phyloP scores from a whole-genome alignment of 768 basidiomycete genomes.

The Kwoniella mangroviensis region DNA sequence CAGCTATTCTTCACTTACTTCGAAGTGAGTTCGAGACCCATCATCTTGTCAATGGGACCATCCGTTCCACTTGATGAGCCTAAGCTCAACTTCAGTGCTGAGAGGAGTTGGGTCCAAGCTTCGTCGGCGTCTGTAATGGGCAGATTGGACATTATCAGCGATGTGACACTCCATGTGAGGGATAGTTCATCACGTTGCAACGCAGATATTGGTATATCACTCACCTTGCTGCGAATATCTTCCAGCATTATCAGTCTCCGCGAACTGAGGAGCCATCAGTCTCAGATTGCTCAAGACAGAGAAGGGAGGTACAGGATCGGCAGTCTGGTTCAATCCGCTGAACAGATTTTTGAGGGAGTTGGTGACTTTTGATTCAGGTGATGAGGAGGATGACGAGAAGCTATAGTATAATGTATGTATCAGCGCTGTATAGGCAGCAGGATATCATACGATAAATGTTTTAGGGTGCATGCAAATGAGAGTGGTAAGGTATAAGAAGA shows the following conservation, averaged over 20 bases:
- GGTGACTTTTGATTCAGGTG: conserved; percentile 28
- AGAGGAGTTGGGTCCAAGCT: conserved; percentile 53
- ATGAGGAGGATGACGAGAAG: neutral
- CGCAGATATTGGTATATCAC: too few relatives aligned
- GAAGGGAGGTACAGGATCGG: conserved; percentile 73
- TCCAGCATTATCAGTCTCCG: conserved; percentile 65
- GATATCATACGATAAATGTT: too few relatives aligned
- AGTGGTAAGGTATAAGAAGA: too few relatives aligned
- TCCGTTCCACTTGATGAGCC: neutral
- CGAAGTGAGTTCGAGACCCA: conserved; percentile 39
- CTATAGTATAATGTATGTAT: neutral
- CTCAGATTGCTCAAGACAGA: conserved; percentile 71
- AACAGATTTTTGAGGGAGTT: conserved; percentile 70
- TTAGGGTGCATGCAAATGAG: too few relatives aligned
- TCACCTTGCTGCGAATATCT: conserved; percentile 81
- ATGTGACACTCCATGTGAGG: neutral
- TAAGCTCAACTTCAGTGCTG: conserved; percentile 35
- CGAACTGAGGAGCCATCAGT: conserved; percentile 85
- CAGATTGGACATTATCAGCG: neutral
- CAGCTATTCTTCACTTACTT: conserved; percentile 31
- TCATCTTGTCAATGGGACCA: conserved; percentile 43
- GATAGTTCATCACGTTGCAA: too few relatives aligned
- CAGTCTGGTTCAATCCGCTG: conserved; percentile 71
- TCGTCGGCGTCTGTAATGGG: conserved; percentile 53
- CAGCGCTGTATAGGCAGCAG: neutral